Evolutionary conservation across 2,329 filamentous ascomycete genomes (phyloP).

Genomic region (Rhexocercosporidium sp.): DNA sequence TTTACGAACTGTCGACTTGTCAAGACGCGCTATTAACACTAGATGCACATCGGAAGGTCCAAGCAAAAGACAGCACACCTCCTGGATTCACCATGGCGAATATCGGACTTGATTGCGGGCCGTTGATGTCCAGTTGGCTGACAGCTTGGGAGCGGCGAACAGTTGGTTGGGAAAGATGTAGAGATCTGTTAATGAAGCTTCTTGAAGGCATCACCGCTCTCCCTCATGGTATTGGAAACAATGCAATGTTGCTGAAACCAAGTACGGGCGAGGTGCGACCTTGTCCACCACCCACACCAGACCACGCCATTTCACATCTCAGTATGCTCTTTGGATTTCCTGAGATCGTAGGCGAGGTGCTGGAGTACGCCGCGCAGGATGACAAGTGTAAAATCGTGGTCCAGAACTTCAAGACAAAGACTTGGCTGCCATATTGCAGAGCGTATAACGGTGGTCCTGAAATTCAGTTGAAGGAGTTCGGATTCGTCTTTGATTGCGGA

Average conservation of each 20-base stretch:
- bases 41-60: slow-evolving; percentile 64
- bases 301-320: slow-evolving; percentile 61
- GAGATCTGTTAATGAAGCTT: neutral
- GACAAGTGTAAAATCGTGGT: neutral
- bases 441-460: slow-evolving; percentile 14
- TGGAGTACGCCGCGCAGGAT: slow-evolving; percentile 46
- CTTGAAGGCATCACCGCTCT: slow-evolving; percentile 1
- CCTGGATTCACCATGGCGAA: slow-evolving; percentile 26
- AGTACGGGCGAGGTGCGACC: slow-evolving; percentile 52
- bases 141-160: slow-evolving; percentile 13
- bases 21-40: slow-evolving; percentile 58
- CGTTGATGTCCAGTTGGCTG: slow-evolving; percentile 53
- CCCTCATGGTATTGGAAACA: slow-evolving; percentile 4
- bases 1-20: slow-evolving; percentile 49
- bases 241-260: slow-evolving; percentile 54
- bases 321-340: slow-evolving; percentile 62
- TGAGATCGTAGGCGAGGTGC: slow-evolving; percentile 61
- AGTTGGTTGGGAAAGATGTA: neutral
- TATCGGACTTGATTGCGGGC: slow-evolving; percentile 30
- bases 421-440: slow-evolving; percentile 7
- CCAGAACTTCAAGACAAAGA: slow-evolving; percentile 1
- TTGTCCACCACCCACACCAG: slow-evolving; percentile 53
- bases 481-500: neutral
- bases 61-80: slow-evolving; percentile 53
- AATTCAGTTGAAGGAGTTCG: neutral